Evolutionary conservation across 768 basidiomycete genomes (phyloP), one percentile per base, ranked within the genome.

Genomic region (Glaciozyma antarctica): DNA sequence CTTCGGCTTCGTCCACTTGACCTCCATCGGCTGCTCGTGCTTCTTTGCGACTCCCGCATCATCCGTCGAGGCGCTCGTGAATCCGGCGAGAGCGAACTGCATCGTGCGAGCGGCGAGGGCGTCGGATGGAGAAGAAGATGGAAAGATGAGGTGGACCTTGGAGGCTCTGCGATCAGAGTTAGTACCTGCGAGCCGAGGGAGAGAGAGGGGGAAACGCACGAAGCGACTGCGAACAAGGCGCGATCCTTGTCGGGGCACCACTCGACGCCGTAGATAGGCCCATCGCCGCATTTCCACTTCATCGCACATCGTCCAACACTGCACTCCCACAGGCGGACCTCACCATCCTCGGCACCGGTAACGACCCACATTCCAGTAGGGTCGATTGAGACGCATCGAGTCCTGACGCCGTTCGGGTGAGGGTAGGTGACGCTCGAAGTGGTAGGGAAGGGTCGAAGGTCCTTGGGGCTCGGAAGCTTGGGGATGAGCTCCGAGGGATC

Each of bases 401-500:
- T 86, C 43, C 88, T 82, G 45, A 82, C 81, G 48, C 75, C 74
- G 26, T 80, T 81, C 1, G 81, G 76, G 75, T 95, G 94, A 21
- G 78, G 73, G 71, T 90, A 86, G 68, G 80, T 80, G 63, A 97
- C 80, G 49, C 86, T 85, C 65, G 81, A 83, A 74, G 92, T 88
- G 63, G 83, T 88, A 9, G 95, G 95, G 86, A 97, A 99, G 3
- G 95, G 95, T 62, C 85, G 86, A 58, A 99, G 79, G 74, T 88
- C 93, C 73, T 79, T 86, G 15, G 94, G 92, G 71, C 87, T 89
- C 2, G 95, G 95, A 13, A 99, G 81, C 77, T 95, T 93, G 26
- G 95, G 95, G 44, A 99, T 85, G 38, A 99, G 80, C 55, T 86
- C 88, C 70, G 86, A 84, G 1, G 94, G 92, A 54, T 73, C 71